Evolutionary conservation across 768 basidiomycete species (phyloP), one percentile per base, ranked within the genome.

Genomic region (Termitomyces sp.): DNA sequence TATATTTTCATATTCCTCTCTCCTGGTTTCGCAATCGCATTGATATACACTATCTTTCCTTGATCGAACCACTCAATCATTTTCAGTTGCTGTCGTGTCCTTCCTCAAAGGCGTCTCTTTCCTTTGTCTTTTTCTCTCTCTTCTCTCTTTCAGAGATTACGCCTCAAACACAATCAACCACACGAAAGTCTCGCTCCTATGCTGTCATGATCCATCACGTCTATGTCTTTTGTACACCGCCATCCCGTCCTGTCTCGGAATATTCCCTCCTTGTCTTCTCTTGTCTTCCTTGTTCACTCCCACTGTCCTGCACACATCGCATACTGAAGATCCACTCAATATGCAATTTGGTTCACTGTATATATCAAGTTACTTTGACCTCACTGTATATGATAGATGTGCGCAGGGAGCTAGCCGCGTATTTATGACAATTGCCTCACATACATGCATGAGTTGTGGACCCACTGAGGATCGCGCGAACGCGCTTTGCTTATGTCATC

Each of bases 61-160:
- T 52, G 50, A 43, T 53, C 32, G 47, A 62, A 55, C 35, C 36
- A 52, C 47, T 46, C 54, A 62, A 33, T 61, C 63, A 63, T 64
- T 70, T 61, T 72, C 69, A 33, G 60, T 63, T 71, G 77, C 73
- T 77, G 66, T 75, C 70, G 64, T 55, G 61, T 63, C 64, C 73
- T 75, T 73, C 73, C 68, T 38, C 55, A 30, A 51, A 49, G 57
- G 28, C 60, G 36, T 58, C 62, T 59, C 23, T 2, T 56, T 50
- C 48, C n/a, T 30, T 54, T 61, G 68, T 43, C 52, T 55, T 64
- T 58, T 52, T 58, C 40, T 41, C 38, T 47, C 23, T 23, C 23
- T 23, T 23, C 23, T 23, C 48, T 56, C 57, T 52, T 50, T 35
- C 43, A 50, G 53, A 55, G 57, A 49, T 26, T 53, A 58, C 54